Evolutionary conservation across 1,284 basidiomycete genomes (phyloP).

Genomic region (Heterobasidion occidentale): DNA sequence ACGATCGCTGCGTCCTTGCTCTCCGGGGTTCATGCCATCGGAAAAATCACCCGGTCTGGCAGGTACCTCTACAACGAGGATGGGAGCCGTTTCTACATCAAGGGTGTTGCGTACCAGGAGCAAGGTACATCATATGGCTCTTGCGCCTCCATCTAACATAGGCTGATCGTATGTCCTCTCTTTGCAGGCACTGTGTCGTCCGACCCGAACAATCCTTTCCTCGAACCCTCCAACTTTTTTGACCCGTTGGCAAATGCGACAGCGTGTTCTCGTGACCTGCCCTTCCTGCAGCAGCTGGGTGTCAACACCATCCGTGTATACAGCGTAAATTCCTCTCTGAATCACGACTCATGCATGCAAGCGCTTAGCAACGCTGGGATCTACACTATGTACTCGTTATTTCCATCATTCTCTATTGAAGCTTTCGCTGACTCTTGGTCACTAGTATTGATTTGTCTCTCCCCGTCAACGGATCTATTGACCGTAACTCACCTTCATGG

Average conservation of each 20-base stretch:
- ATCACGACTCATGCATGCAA: constrained; percentile 86
- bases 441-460: constrained; percentile 78
- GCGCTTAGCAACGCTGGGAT: constrained; percentile 74
- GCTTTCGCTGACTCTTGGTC: constrained; percentile 8
- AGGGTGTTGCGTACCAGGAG: constrained; percentile 86
- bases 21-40: constrained; percentile 43
- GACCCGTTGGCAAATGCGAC: constrained; percentile 69
- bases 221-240: constrained; percentile 67
- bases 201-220: constrained; percentile 60
- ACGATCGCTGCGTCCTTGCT: constrained; percentile 22
- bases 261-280: constrained; percentile 74
- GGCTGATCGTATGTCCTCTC: not conserved
- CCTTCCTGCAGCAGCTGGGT: constrained; percentile 63
- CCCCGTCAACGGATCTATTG: constrained; percentile 82
- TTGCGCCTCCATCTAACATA: not conserved
- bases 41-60: constrained; percentile 53
- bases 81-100: constrained; percentile 82
- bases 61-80: constrained; percentile 74
- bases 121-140: constrained; percentile 43
- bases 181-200: constrained; percentile 18
- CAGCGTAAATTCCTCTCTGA: constrained; percentile 72
- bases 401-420: constrained; percentile 2
- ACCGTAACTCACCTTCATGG: constrained; percentile 74
- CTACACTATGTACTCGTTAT: constrained; percentile 68
- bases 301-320: constrained; percentile 80